Evolutionary conservation across 345 rosid genomes (phyloP), one percentile per base, ranked within the genome.

Genomic region (Gossypium anomalum): DNA sequence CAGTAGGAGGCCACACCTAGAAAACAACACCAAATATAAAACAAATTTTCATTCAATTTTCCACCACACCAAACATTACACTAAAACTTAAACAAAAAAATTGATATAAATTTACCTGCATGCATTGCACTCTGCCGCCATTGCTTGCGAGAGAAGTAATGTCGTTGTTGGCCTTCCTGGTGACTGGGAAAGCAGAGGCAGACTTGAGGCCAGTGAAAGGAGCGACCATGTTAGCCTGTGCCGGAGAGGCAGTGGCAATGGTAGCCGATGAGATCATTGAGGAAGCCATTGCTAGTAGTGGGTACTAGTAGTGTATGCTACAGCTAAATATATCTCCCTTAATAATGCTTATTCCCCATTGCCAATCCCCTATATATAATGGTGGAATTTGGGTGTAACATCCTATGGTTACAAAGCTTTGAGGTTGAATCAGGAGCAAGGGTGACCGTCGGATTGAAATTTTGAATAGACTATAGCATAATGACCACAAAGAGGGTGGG

Each of bases 191-290:
- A 9, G 71, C 61, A 0, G 71, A 51, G 38, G 70, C 1, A 13
- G 77, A 65, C 51, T 29, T 74, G 53, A 74, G 77, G 41, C 70
- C 70, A 23, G 38, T 52, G 49, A 74, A 49, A 4, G 77, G 70
- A 8, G 70, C 77, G 20, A 74, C 60, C 62, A 74, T 29, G 71
- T 3, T 52, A 41, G 70, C 70, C 52, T 74, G 71, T 34, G 62
- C 70, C 4, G 70, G 58, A 45, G 68, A 8, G 34, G 73, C 80
- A 19, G 88, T 75, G 75, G 83, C 82, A 25, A 85, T 82, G 41
- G 90, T 85, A 19, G 92, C 83, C 20, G 90, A 86, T 34, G 92
- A 86, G 38, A 83, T 77, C 83, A 86, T 72, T 22, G 87, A 79
- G 80, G 92, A 82, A 67, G 90, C 90, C 92, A 88, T 88, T 56